Evolutionary conservation across 768 basidiomycete genomes (phyloP).

Genomic region (Psilocybe subaeruginosa): DNA sequence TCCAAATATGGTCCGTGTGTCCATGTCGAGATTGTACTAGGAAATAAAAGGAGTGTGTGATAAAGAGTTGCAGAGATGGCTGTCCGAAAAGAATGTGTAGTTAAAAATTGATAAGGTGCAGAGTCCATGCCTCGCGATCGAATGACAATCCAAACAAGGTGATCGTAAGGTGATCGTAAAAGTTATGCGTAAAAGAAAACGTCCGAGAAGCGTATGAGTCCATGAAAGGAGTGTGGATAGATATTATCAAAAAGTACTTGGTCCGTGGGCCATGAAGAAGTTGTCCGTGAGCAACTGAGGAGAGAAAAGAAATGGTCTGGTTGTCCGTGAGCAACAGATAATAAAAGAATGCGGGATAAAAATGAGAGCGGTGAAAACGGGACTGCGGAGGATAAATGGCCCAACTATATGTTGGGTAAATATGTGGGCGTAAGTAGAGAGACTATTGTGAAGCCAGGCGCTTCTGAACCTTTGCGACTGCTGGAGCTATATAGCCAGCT

Average conservation of each 20-base stretch:
- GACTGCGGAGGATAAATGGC: background rate
- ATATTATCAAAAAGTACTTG: constrained; percentile 15
- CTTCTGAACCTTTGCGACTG: constrained; percentile 45
- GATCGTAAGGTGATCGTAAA: constrained; percentile 16
- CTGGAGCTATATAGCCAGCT: constrained; percentile 31
- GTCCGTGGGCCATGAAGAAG: constrained; percentile 17
- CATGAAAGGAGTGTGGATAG: constrained; percentile 14
- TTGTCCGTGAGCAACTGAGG: constrained; percentile 17
- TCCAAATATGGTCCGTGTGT: constrained; percentile 23
- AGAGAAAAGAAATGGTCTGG: background rate
- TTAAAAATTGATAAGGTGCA: constrained; percentile 19
- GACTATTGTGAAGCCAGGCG: constrained; percentile 30
- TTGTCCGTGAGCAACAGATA: background rate
- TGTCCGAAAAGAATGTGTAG: constrained; percentile 13
- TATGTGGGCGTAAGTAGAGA: constrained; percentile 5
- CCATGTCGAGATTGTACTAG: constrained; percentile 3
- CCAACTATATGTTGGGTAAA: background rate
- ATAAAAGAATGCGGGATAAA: background rate
- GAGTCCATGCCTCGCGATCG: constrained; percentile 27
- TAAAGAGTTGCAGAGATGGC: background rate
- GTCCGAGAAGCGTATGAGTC: constrained; percentile 25
- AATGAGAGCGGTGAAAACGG: constrained; percentile 3
- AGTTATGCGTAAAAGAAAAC: constrained; percentile 16
- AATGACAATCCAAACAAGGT: constrained; percentile 12
- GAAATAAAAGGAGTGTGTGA: constrained; percentile 2